These are phyloP conservation scores for Cryptococcus sp. DNA, from an alignment of 1,284 basidiomycete genomes.

Conservation along the genomic window DNA sequence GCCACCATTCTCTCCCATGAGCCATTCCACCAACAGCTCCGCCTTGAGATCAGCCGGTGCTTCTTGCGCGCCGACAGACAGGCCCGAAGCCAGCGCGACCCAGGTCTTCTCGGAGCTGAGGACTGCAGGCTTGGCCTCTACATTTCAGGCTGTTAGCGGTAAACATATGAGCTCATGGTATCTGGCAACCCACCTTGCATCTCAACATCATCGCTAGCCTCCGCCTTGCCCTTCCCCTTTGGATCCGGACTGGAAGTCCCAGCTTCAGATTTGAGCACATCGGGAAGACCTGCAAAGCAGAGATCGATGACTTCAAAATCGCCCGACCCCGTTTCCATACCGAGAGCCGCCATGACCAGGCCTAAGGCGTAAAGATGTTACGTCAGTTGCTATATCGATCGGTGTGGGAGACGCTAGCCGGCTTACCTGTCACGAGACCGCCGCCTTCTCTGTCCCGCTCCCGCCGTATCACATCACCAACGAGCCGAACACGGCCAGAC, in stretches of 20 bases:
- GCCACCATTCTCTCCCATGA: conserved; percentile 77
- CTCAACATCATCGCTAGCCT: conserved; percentile 19
- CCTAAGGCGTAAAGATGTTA: conserved; percentile 46
- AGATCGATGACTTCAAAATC: conserved; percentile 92
- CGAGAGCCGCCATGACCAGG: conserved; percentile 83
- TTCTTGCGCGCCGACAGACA: conserved; percentile 61
- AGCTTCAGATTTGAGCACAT: conserved; percentile 51
- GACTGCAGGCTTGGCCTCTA: not conserved
- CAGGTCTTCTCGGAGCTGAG: conserved; percentile 55
- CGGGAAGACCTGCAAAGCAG: conserved; percentile 77
- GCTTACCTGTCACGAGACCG: conserved; percentile 68
- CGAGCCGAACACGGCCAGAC: conserved; percentile 82
- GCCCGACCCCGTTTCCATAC: conserved; percentile 80
- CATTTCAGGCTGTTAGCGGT: not conserved
- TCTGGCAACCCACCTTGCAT: conserved; percentile 24
- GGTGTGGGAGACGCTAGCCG: not conserved
- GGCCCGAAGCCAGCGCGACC: conserved; percentile 79
- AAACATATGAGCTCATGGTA: not conserved
- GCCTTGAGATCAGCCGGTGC: conserved; percentile 66
- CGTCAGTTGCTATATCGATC: too few species aligned
- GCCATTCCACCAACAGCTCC: conserved; percentile 80
- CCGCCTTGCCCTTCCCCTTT: conserved; percentile 49
- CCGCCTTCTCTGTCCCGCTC: conserved; percentile 53
- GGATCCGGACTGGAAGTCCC: conserved; percentile 47
- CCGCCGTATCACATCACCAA: conserved; percentile 60